Evolutionary conservation across 495 filamentous ascomycete genomes (phyloP).

Genomic region (Aspergillus bridgeri): DNA sequence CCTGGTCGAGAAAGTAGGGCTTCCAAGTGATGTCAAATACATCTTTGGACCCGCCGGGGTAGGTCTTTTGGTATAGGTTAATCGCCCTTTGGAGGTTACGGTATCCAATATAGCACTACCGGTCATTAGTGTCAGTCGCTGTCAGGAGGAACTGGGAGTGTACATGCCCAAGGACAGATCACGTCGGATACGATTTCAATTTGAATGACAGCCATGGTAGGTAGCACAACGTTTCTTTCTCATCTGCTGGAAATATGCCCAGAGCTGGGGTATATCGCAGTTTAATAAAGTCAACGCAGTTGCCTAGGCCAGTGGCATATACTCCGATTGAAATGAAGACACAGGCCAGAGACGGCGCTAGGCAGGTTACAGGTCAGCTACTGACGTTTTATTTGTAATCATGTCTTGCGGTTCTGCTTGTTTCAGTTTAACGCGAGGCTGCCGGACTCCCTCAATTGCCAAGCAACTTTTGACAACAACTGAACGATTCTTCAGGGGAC

Average conservation of each 20-base stretch:
- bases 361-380: neutral
- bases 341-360: no score
- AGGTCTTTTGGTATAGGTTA: slow-evolving; percentile 48
- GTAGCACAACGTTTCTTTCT: neutral
- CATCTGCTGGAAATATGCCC: neutral
- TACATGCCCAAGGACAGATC: slow-evolving; percentile 62
- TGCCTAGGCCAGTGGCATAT: no score
- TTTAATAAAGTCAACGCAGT: neutral
- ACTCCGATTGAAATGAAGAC: neutral
- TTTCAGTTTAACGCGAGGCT: neutral
- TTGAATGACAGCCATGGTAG: slow-evolving; percentile 57
- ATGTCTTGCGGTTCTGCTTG: neutral
- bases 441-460: neutral
- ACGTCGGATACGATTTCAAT: slow-evolving; percentile 64
- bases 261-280: neutral
- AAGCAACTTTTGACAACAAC: no score
- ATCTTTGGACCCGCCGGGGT: slow-evolving; percentile 51
- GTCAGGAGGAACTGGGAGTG: neutral
- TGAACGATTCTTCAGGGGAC: no score
- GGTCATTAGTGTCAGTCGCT: neutral
- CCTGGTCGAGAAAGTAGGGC: slow-evolving; percentile 64
- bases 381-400: neutral
- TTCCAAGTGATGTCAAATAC: slow-evolving; percentile 58
- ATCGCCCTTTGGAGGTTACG: slow-evolving; percentile 60
- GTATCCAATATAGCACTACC: slow-evolving; percentile 67